Evolutionary conservation across 2,329 filamentous ascomycete species (phyloP).

Genomic region (Elsinoe australis): DNA sequence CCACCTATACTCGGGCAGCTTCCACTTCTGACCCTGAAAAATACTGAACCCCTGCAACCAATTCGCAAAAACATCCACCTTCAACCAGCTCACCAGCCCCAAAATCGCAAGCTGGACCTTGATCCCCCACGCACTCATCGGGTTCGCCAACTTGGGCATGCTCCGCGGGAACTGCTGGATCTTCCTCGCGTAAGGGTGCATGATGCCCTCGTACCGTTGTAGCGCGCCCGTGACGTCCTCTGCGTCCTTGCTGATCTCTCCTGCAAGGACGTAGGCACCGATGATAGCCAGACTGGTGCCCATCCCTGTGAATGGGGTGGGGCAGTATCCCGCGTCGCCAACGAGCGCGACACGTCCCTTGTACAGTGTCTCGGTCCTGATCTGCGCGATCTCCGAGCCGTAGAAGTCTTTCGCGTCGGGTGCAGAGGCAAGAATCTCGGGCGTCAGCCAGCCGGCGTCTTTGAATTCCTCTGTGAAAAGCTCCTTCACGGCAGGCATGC

Average conservation of each 20-base stretch:
- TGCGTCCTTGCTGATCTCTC: conserved; percentile 21
- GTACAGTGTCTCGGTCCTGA: conserved; percentile 28
- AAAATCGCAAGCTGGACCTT: conserved; percentile 9
- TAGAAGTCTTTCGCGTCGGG: conserved; percentile 26
- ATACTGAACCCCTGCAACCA: conserved; percentile 5
- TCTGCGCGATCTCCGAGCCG: conserved; percentile 24
- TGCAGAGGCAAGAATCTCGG: conserved; percentile 34
- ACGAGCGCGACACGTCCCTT: conserved; percentile 26
- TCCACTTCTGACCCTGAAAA: conserved; percentile 9
- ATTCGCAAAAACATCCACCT: conserved; percentile 11
- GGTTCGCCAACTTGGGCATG: conserved; percentile 12
- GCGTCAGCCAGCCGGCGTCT: conserved; percentile 28
- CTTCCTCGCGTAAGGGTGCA: conserved; percentile 16
- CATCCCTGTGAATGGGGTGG: conserved; percentile 21
- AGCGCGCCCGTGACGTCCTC: conserved; percentile 11
- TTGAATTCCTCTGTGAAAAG: conserved; percentile 24
- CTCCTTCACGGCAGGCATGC: conserved; percentile 22
- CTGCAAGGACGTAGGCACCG: conserved; percentile 25
- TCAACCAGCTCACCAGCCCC: background rate
- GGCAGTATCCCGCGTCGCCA: conserved; percentile 24
- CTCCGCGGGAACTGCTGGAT: conserved; percentile 10
- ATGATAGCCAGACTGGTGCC: conserved; percentile 24
- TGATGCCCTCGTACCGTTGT: conserved; percentile 11
- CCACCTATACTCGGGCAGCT: conserved; percentile 10
- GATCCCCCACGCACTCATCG: conserved; percentile 8